Evolutionary conservation across 1,284 basidiomycete species (phyloP).

Genomic region (Pascua sp.): DNA sequence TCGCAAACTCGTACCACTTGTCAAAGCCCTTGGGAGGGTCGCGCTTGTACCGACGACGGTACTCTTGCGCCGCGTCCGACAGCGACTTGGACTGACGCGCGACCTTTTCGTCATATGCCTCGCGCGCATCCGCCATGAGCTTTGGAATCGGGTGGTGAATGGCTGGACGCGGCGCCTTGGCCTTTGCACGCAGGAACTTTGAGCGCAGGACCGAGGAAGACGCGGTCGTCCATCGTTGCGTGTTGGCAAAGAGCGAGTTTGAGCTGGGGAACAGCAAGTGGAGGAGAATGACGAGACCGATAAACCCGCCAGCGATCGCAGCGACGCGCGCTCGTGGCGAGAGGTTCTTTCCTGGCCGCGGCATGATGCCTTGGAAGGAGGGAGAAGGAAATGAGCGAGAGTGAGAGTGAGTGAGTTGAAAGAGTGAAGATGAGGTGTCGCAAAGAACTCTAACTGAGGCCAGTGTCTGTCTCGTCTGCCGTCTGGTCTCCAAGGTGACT

Average conservation of each 20-base stretch:
- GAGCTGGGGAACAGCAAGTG: slow-evolving; percentile 35
- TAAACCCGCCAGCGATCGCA: slow-evolving; percentile 22
- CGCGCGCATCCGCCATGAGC: slow-evolving; percentile 75
- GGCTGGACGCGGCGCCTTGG: slow-evolving; percentile 37
- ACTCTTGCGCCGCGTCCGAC: slow-evolving; percentile 69
- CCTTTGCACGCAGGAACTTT: slow-evolving; percentile 42
- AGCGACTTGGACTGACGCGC: slow-evolving; percentile 71
- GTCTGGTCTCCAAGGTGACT: too few species aligned
- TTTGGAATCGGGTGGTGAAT: slow-evolving; percentile 71
- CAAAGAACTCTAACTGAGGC: background rate
- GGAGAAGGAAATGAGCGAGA: background rate
- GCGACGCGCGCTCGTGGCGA: slow-evolving; percentile 28
- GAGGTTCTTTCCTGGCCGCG: slow-evolving; percentile 6
- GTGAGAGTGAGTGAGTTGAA: background rate
- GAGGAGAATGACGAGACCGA: slow-evolving; percentile 32
- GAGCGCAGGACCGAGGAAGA: slow-evolving; percentile 47
- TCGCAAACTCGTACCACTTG: slow-evolving; percentile 79
- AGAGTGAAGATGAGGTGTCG: background rate
- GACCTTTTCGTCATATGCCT: slow-evolving; percentile 63
- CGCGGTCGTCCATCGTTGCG: slow-evolving; percentile 45
- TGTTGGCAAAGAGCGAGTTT: slow-evolving; percentile 28
- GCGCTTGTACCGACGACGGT: slow-evolving; percentile 68
- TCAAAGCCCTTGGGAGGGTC: slow-evolving; percentile 86
- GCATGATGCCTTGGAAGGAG: slow-evolving; percentile 1
- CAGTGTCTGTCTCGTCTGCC: background rate